phyloP scores from a whole-genome alignment of 768 basidiomycete species.

The Amanita rubescens region DNA sequence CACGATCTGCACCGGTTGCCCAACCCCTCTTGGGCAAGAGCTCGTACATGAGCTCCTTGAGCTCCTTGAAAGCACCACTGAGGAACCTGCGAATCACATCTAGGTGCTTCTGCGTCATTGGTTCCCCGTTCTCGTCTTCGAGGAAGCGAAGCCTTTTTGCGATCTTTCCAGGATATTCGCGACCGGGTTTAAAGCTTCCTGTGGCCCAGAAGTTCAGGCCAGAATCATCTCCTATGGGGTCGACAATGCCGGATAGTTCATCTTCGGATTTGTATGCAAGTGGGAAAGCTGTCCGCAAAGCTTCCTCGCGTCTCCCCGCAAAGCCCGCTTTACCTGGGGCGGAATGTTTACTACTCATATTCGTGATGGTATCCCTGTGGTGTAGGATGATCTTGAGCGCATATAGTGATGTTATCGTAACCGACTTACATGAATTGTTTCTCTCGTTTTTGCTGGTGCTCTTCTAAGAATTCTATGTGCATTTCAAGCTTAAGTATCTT shows the following conservation, averaged over 20 bases:
- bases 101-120: background rate
- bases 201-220: background rate
- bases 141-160: background rate
- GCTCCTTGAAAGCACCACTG: background rate
- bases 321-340: background rate
- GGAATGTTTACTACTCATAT: background rate
- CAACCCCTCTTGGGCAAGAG: background rate
- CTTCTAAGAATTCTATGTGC: background rate
- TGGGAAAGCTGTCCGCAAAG: background rate
- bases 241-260: background rate
- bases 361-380: background rate
- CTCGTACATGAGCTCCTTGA: background rate
- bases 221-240: background rate
- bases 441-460: background rate
- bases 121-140: background rate
- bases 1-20: background rate
- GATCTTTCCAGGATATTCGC: background rate
- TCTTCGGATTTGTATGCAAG: slow-evolving; percentile 1
- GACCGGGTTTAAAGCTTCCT: background rate
- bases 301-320: background rate
- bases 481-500: background rate
- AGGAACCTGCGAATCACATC: background rate
- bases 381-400: background rate
- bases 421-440: background rate
- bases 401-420: slow-evolving; percentile 1